Evolutionary conservation across 2,329 filamentous ascomycete species (phyloP), one percentile per base, ranked within the genome.

Genomic region (Alternaria triticina): DNA sequence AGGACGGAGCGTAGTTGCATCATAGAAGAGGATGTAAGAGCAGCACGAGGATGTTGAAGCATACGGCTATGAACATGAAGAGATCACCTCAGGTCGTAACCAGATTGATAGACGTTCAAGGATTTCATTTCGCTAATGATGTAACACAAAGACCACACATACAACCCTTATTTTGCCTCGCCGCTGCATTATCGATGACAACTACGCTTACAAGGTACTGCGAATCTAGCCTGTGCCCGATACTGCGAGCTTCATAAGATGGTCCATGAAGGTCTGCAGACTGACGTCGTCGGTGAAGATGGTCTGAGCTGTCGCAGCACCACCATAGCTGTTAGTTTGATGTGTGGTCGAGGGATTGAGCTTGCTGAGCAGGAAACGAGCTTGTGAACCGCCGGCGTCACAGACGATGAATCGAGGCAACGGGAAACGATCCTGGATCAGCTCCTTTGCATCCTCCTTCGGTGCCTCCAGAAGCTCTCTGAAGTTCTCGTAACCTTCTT

Each of bases 281-380:
- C 94, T 97, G 58, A 99, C 96, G 80, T 99, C 96, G 76, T 99
- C 96, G 1, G 96, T 99, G 83, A 99, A 99, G 74, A 99, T 99
- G 6, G 96, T 99, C 82, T 99, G 96, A 9, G 95, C 94, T 50
- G 91, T 94, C 28, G 91, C 89, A 52, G 95, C 92, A 65, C 94
- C 94, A 59, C 96, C 96, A 76, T 97, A 98, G 12, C 92, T 91
- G 57, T 93, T 93, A 0, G 91, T 94, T 0, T 96, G 97, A 80
- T 99, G 96, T 13, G 96, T 99, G 5, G 96, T 99, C 2, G 93
- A 97, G 1, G 96, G 96, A 82, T 99, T 99, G 64, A 99, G 89
- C 84, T 99, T 99, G 44, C 94, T 97, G 47, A 99, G 86, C 61
- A 99, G 83, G 88, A 99, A 99, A 83, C 96, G 93, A 55, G 96